phyloP scores from a whole-genome alignment of 306 rosid species.

The Cicer arietinum region DNA sequence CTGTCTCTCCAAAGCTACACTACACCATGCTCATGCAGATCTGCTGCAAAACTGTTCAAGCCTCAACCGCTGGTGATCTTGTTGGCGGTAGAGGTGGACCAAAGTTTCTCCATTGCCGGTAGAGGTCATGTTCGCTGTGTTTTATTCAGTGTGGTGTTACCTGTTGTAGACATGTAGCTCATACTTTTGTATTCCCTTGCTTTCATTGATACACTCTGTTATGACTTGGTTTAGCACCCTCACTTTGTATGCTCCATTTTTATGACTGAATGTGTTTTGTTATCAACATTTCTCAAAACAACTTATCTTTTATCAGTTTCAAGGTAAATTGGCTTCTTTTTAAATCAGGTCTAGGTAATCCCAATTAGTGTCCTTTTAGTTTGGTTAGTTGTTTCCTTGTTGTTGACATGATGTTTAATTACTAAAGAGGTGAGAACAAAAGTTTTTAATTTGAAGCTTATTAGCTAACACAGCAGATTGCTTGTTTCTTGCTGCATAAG shows the following conservation, averaged over 20 bases:
- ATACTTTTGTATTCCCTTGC: neutral
- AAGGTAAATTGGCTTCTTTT: neutral
- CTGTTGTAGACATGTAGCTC: neutral
- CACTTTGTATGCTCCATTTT: neutral
- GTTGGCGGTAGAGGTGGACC: neutral
- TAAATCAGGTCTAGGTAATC: neutral
- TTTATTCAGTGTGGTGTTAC: conserved; percentile 1
- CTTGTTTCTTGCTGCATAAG: neutral
- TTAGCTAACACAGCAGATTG: neutral
- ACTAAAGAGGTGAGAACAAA: neutral
- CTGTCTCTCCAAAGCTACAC: conserved; percentile 14
- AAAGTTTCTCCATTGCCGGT: neutral
- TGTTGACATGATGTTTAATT: conserved; percentile 3
- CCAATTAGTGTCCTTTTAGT: neutral
- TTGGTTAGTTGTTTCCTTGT: neutral
- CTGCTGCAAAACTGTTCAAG: neutral
- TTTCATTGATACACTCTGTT: neutral
- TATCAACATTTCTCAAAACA: neutral
- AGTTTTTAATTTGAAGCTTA: neutral
- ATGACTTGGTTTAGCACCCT: conserved; percentile 14
- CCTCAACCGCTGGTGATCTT: neutral
- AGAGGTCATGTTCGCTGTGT: neutral
- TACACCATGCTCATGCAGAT: conserved; percentile 11
- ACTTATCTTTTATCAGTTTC: neutral
- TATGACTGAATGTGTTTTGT: neutral